Evolutionary conservation across 371 early-diverging fungal species (phyloP), one percentile per base, ranked within the genome.

Genomic region (Parasitella parasitica): DNA sequence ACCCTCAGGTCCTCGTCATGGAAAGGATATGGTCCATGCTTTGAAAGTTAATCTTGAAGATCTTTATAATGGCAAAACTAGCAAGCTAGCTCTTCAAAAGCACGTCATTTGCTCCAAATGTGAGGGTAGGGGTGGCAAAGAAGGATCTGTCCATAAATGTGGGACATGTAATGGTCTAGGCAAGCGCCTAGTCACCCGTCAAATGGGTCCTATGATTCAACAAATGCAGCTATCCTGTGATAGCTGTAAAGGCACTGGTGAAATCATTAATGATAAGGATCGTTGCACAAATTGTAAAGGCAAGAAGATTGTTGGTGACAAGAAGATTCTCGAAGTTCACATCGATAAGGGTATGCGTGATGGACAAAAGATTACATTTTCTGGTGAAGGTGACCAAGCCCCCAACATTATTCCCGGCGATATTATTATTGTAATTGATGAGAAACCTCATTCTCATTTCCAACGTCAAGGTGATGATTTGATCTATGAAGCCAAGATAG

Each of bases 141-240:
- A 84, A 60, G 89, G 84, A 20, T 85, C 83, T 52, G 89, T 82
- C 61, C 82, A 73, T 62, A 77, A 85, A 15, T 97, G 97, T 77
- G 28, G 55, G 32, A 81, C 76, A 37, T 97, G 97, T 82, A 70
- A 86, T 30, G 97, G 97, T 46, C 83, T 87, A 61, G 97, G 97
- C 78, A 73, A 92, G 66, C 89, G 89, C 67, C 77, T 95, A 16
- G 86, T 87, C 61, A 83, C 94, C 67, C 84, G 97, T 53, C 98
- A 97, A 77, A 91, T 97, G 82, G 98, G 98, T 27, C 96, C 96
- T 49, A 96, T 97, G 93, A 87, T 97, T 57, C 99, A 98, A 83
- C 97, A 96, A 82, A 89, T 97, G 77, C 97, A 97, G 76, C 91
- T 94, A 73, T 86, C 92, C 38, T 98, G 99, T 84, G 81, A 83